phyloP scores from a whole-genome alignment of 305 asterid genomes.

The Solanum hybrid region DNA sequence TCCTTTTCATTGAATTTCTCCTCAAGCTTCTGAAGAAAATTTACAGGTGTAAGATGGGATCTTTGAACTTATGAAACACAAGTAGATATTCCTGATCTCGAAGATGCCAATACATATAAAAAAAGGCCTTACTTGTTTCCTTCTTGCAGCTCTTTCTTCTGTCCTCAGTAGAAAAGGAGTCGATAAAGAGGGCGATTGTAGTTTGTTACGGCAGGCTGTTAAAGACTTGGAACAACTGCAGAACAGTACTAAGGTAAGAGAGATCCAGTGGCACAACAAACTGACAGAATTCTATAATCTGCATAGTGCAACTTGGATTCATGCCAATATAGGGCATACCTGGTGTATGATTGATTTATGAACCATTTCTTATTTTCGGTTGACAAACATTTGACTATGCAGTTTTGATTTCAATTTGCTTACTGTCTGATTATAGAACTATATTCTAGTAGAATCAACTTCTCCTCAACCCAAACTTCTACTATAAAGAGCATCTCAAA shows the following conservation, averaged over 20 bases:
- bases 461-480: not conserved
- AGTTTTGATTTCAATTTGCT: not conserved
- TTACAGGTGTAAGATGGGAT: not conserved
- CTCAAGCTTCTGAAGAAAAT: conserved; percentile 53
- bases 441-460: not conserved
- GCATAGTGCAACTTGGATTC: not conserved
- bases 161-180: conserved; percentile 72
- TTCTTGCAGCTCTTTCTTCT: conserved; percentile 83
- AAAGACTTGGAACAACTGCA: conserved; percentile 48
- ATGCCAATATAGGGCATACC: not conserved
- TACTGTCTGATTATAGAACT: not conserved
- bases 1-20: conserved; percentile 49
- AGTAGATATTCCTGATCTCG: not conserved
- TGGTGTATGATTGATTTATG: not conserved
- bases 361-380: not conserved
- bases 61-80: not conserved
- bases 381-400: not conserved
- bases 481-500: not conserved
- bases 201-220: conserved; percentile 57
- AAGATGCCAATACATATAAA: not conserved
- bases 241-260: not conserved
- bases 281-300: not conserved
- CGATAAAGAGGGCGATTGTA: conserved; percentile 64
- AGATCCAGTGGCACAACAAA: not conserved
- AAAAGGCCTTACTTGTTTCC: conserved; percentile 65